A percentile compares a stretch with the other conserved stretches of the same genome.
Conservation (phyloP, 2,329 filamentous ascomycete species). For the Mollisiaceae sp. region DNA sequence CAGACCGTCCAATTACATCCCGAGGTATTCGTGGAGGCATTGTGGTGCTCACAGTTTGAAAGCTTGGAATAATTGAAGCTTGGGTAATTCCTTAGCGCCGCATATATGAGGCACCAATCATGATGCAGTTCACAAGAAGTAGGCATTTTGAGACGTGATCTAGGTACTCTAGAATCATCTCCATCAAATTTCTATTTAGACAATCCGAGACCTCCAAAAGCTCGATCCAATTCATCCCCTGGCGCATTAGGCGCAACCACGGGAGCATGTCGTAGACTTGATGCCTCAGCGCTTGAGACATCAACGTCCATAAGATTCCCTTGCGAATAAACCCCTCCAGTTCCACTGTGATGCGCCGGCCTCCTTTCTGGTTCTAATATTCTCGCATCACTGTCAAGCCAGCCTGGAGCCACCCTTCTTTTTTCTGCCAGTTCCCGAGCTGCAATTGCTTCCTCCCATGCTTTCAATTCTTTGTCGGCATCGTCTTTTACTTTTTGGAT, state of each 20-base stretch:
- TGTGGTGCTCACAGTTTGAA: conserved; percentile 29
- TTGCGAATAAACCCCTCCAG: conserved; percentile 20
- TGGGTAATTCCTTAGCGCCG: conserved; percentile 8
- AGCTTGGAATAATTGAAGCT: conserved; percentile 17
- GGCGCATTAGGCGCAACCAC: conserved; percentile 50
- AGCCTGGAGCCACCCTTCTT: conserved; percentile 77
- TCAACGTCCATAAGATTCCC: conserved; percentile 42
- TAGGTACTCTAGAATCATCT: not conserved
- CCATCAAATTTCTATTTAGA: conserved; percentile 31
- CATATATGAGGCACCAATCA: conserved; percentile 22
- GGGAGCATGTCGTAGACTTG: conserved; percentile 40
- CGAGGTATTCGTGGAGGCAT: conserved; percentile 43
- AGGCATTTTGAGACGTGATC: not conserved
- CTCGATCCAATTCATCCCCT: conserved; percentile 58
- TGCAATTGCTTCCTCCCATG: conserved; percentile 70
- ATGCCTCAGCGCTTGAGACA: conserved; percentile 41
- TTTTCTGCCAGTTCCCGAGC: conserved; percentile 78
- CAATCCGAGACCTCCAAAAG: conserved; percentile 54
- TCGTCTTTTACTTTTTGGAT: conserved; percentile 71
- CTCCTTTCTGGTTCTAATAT: conserved; percentile 70
- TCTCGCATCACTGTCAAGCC: conserved; percentile 75
- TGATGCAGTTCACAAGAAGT: not conserved
- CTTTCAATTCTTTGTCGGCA: conserved; percentile 68
- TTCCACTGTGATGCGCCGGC: conserved; percentile 1
- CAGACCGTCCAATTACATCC: conserved; percentile 30